phyloP scores from a whole-genome alignment of 495 filamentous ascomycete species.

The Hyphodiscus hymeniophilus region DNA sequence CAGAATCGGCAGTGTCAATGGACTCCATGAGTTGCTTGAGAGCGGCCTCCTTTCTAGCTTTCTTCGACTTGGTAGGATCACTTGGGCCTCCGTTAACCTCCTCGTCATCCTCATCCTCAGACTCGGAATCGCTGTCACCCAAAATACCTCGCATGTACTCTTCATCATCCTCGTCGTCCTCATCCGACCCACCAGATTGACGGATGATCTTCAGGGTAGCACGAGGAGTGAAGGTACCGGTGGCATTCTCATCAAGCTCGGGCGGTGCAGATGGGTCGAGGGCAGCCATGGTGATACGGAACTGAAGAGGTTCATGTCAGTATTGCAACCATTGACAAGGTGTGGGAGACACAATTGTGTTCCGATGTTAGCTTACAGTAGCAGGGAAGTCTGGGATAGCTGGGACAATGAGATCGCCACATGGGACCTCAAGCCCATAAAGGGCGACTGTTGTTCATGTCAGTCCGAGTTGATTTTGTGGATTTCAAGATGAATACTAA shows the following conservation, averaged over 20 bases:
- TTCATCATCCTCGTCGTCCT: constrained; percentile 50
- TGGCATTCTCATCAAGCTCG: constrained; percentile 47
- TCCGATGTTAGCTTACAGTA: constrained; percentile 52
- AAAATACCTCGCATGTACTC: constrained; percentile 47
- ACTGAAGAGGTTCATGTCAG: constrained; percentile 64
- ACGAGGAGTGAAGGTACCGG: constrained; percentile 43
- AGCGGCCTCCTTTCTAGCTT: constrained; percentile 62
- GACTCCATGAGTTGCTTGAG: constrained; percentile 64
- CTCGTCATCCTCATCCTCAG: constrained; percentile 38
- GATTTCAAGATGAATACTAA: constrained; percentile 4
- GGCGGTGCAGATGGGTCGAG: constrained; percentile 79
- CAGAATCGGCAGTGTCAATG: constrained; percentile 51
- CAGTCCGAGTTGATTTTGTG: constrained; percentile 7
- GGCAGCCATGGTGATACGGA: constrained; percentile 97
- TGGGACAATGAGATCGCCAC: constrained; percentile 67
- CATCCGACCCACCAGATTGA: constrained; percentile 40
- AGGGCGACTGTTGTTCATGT: constrained; percentile 51
- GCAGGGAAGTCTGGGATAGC: constrained; percentile 68
- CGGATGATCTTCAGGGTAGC: constrained; percentile 89
- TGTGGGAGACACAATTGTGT: neutral
- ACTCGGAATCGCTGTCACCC: constrained; percentile 38
- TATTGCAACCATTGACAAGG: neutral
- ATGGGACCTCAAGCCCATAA: constrained; percentile 81
- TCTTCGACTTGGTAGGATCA: constrained; percentile 80
- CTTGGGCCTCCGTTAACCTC: constrained; percentile 83